A percentile compares a stretch with the other conserved stretches of the same genome.
Evolutionary conservation across 2,329 filamentous ascomycete species (phyloP).

Genomic region (Botrytis deweyae): DNA sequence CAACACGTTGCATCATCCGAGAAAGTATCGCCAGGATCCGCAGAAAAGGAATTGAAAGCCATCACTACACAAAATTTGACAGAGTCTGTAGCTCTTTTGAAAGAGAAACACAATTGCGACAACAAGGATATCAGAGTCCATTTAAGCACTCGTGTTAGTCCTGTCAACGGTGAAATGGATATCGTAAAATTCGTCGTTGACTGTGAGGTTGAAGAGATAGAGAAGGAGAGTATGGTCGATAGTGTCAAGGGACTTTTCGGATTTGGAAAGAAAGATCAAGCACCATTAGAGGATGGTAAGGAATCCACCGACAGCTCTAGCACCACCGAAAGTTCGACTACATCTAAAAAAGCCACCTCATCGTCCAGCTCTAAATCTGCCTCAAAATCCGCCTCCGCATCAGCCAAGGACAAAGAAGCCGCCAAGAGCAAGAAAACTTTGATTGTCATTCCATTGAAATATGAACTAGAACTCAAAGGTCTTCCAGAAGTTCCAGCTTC

Average conservation of each 20-base stretch:
- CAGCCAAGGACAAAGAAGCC: constrained; percentile 34
- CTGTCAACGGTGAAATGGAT: constrained; percentile 76
- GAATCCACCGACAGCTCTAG: constrained; percentile 48
- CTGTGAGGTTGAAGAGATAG: constrained; percentile 73
- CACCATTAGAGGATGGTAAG: constrained; percentile 61
- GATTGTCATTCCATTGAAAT: constrained; percentile 38
- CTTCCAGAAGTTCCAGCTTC: constrained; percentile 33
- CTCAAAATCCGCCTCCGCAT: constrained; percentile 41
- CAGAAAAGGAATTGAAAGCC: constrained; percentile 61
- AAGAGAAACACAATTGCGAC: constrained; percentile 71
- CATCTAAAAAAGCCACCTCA: constrained; percentile 42
- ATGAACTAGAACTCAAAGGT: constrained; percentile 33
- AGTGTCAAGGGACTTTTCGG: constrained; percentile 96
- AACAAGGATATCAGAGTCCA: constrained; percentile 77
- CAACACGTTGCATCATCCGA: constrained; percentile 61
- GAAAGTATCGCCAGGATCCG: constrained; percentile 44
- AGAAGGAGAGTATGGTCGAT: constrained; percentile 81
- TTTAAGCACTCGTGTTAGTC: constrained; percentile 70
- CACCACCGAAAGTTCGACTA: constrained; percentile 48
- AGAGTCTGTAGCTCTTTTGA: constrained; percentile 72
- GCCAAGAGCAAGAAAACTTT: constrained; percentile 37
- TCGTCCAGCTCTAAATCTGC: constrained; percentile 47
- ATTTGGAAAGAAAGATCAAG: constrained; percentile 86
- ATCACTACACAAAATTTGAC: constrained; percentile 85
- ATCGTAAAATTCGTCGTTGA: constrained; percentile 74